Evolutionary conservation across 306 rosid species (phyloP), one percentile per base, ranked within the genome.

Genomic region (Chamaecrista fasciculata): DNA sequence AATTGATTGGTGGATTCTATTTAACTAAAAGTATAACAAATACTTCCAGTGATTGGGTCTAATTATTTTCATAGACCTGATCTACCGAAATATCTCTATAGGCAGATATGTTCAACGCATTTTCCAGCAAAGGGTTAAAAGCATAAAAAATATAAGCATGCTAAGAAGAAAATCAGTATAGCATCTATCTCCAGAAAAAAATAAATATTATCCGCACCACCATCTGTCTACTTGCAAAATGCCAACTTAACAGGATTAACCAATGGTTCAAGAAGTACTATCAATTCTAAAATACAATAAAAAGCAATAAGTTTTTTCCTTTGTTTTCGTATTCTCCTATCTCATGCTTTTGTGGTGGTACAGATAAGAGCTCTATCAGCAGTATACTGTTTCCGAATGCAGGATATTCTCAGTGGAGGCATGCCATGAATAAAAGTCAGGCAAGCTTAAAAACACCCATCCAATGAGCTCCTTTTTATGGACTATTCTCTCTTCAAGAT

Each of bases 351-450:
- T 33, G 67, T 69, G 77, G 71, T 58, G 74, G 62, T 28, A 58
- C 61, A 57, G 81, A 74, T 64, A 70, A 70, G 71, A 57, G 63
- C 57, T 72, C 43, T 71, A 74, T 65, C 72, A 44, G 72, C 56
- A 23, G 23, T 42, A 33, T n/a, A 12, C 23, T 61, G 80, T 40
- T 82, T 69, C 67, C 84, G 56, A 72, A 76, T 42, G 81, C 78
- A 64, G 80, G 78, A 80, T 71, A 70, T 66, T 78, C 60, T 76
- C 70, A 61, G 73, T 51, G 60, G 77, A 78, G 71, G 73, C 83
- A 76, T 70, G 76, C 81, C 84, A 70, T 29, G 71, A 79, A 83
- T 85, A 81, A 85, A 85, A 81, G 82, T 78, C 87, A 69, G 83
- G 85, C 85, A 74, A 82, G 80, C 83, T 76, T 72, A 52, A 44